phyloP scores from a whole-genome alignment of 139 green algal genomes.

The Chlorella vulgaris region DNA sequence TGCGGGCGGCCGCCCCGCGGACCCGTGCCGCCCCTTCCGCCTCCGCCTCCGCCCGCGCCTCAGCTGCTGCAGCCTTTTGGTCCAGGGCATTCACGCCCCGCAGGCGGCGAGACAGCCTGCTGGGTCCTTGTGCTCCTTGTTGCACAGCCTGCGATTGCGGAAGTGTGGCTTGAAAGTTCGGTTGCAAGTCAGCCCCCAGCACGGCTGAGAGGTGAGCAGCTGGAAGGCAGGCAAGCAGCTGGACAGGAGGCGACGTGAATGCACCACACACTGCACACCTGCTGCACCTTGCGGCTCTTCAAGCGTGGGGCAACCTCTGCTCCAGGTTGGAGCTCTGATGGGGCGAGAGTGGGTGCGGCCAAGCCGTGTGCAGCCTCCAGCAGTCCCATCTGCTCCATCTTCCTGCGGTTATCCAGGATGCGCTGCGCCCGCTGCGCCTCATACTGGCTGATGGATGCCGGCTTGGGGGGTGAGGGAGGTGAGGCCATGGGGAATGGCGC shows the following conservation, averaged over 20 bases:
- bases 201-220: too few relatives aligned
- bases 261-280: too few relatives aligned
- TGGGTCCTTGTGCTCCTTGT: not conserved
- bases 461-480: too few relatives aligned
- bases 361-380: not conserved
- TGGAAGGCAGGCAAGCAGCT: too few relatives aligned
- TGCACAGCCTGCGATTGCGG: not conserved
- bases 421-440: conserved; percentile 19
- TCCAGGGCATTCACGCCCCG: not conserved
- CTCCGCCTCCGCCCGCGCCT: conserved; percentile 5
- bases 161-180: not conserved
- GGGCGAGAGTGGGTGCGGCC: too few relatives aligned
- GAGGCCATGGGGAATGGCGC: too few relatives aligned
- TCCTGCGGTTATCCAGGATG: conserved; percentile 13
- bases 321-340: too few relatives aligned
- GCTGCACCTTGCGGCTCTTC: conserved; percentile 3
- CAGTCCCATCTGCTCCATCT: conserved; percentile 35
- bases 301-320: not conserved
- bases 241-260: too few relatives aligned
- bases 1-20: not conserved
- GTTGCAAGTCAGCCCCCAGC: too few relatives aligned
- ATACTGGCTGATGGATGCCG: conserved; percentile 22
- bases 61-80: not conserved
- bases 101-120: conserved; percentile 18
- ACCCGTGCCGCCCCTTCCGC: not conserved